phyloP scores from a whole-genome alignment of 2,329 filamentous ascomycete species.

The Fusarium globosum region DNA sequence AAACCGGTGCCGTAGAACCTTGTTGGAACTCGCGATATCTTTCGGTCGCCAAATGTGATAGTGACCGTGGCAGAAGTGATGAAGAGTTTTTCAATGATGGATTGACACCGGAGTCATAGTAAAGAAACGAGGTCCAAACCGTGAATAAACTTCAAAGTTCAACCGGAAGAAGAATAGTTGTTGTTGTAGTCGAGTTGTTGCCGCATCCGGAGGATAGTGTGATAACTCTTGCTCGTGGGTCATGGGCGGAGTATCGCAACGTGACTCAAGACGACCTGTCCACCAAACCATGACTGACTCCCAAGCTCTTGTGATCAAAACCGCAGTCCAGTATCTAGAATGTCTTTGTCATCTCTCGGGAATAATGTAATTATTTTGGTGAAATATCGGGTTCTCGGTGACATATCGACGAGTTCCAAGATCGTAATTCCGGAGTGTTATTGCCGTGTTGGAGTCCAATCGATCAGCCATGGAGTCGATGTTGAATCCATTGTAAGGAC shows the following conservation, averaged over 20 bases:
- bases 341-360: not conserved
- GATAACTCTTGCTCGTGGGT: conserved; percentile 23
- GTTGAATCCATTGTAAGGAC: not conserved
- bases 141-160: not conserved
- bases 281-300: not conserved
- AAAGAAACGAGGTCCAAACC: too few species aligned
- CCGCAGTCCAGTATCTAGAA: not conserved
- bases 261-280: conserved; percentile 6
- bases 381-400: not conserved
- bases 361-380: not conserved
- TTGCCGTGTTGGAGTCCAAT: not conserved
- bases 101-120: not conserved
- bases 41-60: not conserved
- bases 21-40: not conserved
- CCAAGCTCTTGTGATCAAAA: conserved; percentile 17
- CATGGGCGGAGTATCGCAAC: not conserved
- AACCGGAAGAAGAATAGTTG: not conserved
- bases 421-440: not conserved
- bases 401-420: conserved; percentile 8
- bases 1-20: not conserved
- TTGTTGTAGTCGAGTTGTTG: not conserved
- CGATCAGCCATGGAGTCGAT: not conserved
- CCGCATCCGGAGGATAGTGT: not conserved
- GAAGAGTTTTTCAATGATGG: not conserved
- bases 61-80: not conserved